phyloP scores from a whole-genome alignment of 139 green algal genomes.

The Chlorella sp. region DNA sequence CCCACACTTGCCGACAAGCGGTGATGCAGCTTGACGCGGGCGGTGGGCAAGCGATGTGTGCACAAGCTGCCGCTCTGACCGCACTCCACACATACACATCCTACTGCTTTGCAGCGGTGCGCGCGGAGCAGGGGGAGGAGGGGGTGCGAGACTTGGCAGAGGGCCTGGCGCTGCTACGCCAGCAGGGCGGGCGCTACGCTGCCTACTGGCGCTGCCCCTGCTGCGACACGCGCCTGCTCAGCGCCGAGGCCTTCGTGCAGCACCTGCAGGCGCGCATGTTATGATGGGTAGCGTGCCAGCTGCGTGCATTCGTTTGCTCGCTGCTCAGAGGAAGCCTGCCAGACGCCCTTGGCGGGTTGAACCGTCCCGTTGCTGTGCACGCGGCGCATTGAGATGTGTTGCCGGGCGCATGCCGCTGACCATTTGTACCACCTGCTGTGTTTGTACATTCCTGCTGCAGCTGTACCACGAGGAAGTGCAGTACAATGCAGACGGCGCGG shows the following conservation, averaged over 20 bases:
- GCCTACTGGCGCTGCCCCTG: conserved; percentile 49
- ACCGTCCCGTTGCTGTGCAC: no score
- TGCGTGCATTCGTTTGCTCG: no score
- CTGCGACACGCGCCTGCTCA: conserved; percentile 38
- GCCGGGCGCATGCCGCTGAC: no score
- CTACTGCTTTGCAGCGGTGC: conserved; percentile 9
- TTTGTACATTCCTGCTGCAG: background rate
- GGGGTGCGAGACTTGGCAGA: conserved; percentile 24
- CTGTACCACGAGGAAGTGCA: conserved; percentile 50
- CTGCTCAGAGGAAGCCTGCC: no score
- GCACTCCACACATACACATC: background rate
- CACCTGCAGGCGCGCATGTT: conserved; percentile 18
- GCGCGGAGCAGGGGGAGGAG: conserved; percentile 28
- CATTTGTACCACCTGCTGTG: no score
- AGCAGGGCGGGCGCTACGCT: conserved; percentile 13
- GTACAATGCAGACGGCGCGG: conserved; percentile 21
- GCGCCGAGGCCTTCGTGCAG: conserved; percentile 25
- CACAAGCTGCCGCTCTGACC: no score
- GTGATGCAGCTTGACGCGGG: no score
- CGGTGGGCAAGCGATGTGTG: no score
- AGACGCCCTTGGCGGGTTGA: no score
- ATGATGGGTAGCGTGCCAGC: no score
- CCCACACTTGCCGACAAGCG: no score
- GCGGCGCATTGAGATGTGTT: no score
- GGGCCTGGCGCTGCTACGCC: conserved; percentile 37